Percentiles rank a stretch among this genome's conserved stretches.
phyloP scores from a whole-genome alignment of 2,329 filamentous ascomycete species.

The Arthroderma sp. region DNA sequence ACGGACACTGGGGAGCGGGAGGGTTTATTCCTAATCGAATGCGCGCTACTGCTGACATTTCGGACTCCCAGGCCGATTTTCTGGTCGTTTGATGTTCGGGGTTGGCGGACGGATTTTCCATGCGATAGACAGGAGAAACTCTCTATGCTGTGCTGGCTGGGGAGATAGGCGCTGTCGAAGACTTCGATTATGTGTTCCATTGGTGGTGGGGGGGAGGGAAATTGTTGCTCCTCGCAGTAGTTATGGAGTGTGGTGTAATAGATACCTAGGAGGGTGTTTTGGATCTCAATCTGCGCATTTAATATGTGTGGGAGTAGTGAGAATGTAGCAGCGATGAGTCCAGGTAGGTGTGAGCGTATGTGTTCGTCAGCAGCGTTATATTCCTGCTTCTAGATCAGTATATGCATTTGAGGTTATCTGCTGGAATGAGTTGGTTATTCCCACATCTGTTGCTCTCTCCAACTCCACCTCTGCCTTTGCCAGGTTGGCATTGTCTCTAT shows the following conservation, averaged over 20 bases:
- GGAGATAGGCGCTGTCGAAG: constrained; percentile 52
- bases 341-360: constrained; percentile 57
- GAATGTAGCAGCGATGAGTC: constrained; percentile 56
- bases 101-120: constrained; percentile 52
- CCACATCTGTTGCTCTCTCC: constrained; percentile 49
- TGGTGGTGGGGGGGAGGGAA: constrained; percentile 58
- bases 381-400: constrained; percentile 35
- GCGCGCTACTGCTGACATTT: constrained; percentile 24
- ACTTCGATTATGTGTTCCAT: constrained; percentile 56
- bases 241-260: constrained; percentile 65
- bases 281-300: constrained; percentile 56
- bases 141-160: constrained; percentile 54
- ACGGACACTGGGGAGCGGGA: constrained; percentile 18
- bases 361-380: constrained; percentile 65
- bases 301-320: constrained; percentile 62
- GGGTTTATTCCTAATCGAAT: constrained; percentile 20
- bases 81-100: constrained; percentile 37
- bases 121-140: constrained; percentile 48
- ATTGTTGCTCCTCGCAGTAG: constrained; percentile 55
- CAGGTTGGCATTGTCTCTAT: constrained; percentile 59
- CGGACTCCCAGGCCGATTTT: constrained; percentile 29
- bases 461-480: constrained; percentile 61
- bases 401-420: background rate
- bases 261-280: constrained; percentile 63
- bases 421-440: constrained; percentile 8